Conservation (phyloP, 371 early-diverging fungal genomes). For the Lichtheimia ornata region DNA sequence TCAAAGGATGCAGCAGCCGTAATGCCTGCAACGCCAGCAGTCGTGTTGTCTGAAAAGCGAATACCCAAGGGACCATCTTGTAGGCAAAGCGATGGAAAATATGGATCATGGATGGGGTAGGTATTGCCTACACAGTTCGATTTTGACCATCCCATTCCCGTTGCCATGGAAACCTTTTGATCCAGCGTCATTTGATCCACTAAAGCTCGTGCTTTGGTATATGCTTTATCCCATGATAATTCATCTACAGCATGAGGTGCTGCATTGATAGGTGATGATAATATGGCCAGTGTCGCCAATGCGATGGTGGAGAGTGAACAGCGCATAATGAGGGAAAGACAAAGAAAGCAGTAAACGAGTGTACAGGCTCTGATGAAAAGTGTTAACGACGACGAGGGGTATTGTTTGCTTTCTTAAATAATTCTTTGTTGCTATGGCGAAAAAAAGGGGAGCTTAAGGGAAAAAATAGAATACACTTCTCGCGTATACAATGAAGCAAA, state of each 20-base stretch:
- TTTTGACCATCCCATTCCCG: slow-evolving; percentile 51
- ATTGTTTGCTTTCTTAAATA: too few relatives aligned
- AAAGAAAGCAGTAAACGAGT: neutral
- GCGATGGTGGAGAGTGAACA: neutral
- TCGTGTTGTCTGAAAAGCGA: slow-evolving; percentile 39
- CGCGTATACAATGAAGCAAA: too few relatives aligned
- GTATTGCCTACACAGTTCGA: slow-evolving; percentile 61
- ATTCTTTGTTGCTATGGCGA: too few relatives aligned
- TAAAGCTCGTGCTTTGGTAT: slow-evolving; percentile 30
- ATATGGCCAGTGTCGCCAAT: neutral
- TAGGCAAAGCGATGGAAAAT: slow-evolving; percentile 62
- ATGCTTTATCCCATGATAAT: slow-evolving; percentile 41
- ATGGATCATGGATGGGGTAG: slow-evolving; percentile 27
- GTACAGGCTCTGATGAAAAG: too few relatives aligned
- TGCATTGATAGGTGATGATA: neutral
- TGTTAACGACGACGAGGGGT: too few relatives aligned
- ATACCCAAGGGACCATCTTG: slow-evolving; percentile 55
- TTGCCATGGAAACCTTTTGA: slow-evolving; percentile 48
- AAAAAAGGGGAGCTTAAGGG: too few relatives aligned
- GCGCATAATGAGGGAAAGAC: neutral
- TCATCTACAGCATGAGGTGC: neutral
- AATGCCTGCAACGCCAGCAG: slow-evolving; percentile 54
- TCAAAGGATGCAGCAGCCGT: slow-evolving; percentile 61
- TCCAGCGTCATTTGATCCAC: slow-evolving; percentile 35
- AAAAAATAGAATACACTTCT: too few relatives aligned